Conservation (phyloP, 805 yeast species). For the Saturnispora hagleri region DNA sequence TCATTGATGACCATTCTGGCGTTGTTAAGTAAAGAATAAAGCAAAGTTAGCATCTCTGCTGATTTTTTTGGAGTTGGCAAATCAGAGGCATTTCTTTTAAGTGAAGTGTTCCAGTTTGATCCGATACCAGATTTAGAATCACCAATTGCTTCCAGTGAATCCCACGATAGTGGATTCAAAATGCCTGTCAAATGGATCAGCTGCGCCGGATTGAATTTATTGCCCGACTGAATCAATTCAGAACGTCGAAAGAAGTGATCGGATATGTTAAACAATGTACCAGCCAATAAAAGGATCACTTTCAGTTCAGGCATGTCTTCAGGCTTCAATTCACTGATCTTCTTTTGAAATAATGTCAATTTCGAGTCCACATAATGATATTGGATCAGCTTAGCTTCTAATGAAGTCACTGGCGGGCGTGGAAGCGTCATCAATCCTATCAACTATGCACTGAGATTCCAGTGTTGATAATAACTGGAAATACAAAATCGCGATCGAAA, state of each 20-base stretch:
- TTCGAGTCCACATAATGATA: conserved; percentile 46
- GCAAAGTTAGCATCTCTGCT: conserved; percentile 19
- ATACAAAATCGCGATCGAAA: not conserved
- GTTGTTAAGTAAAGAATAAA: conserved; percentile 23
- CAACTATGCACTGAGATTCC: not conserved
- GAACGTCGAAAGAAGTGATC: conserved; percentile 32
- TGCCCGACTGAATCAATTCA: conserved; percentile 27
- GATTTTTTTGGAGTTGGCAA: conserved; percentile 23
- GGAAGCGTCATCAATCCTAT: not conserved
- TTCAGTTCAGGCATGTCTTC: conserved; percentile 26
- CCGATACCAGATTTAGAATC: conserved; percentile 15
- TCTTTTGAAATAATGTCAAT: conserved; percentile 27
- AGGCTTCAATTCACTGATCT: not conserved
- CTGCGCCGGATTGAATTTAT: conserved; percentile 37
- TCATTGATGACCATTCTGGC: conserved; percentile 21
- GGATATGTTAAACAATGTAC: conserved; percentile 33
- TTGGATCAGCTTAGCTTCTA: conserved; percentile 51
- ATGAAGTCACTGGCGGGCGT: conserved; percentile 5
- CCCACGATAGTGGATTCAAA: conserved; percentile 27
- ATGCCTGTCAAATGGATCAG: conserved; percentile 33
- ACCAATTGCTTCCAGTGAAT: conserved; percentile 27
- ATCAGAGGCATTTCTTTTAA: not conserved
- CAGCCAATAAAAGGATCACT: conserved; percentile 30
- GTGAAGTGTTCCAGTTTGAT: conserved; percentile 2
- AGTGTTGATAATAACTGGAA: not conserved